Percentiles rank a stretch among this genome's conserved stretches.
These are phyloP conservation scores for Gracilaria gracilis DNA, from an alignment of 23 red algal species.

Conservation along the genomic window DNA sequence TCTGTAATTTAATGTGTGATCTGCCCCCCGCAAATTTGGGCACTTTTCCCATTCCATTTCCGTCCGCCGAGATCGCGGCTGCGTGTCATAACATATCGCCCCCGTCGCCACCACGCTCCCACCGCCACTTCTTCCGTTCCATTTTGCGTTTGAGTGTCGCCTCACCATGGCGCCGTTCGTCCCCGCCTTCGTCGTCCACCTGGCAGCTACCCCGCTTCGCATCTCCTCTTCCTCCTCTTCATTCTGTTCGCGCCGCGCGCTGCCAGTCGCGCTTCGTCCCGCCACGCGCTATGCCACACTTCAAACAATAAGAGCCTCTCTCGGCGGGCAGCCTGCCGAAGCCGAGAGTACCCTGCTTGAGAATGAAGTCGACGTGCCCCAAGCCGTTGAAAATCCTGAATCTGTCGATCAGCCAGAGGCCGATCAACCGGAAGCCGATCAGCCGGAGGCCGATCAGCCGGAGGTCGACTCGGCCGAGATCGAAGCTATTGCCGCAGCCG, in stretches of 20 bases:
- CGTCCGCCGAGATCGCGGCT: not conserved
- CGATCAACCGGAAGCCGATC: not conserved
- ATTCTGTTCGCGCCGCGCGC: not conserved
- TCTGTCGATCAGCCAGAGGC: not conserved
- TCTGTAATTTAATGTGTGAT: too few relatives aligned
- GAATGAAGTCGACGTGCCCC: not conserved
- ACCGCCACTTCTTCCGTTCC: too few relatives aligned
- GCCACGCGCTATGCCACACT: not conserved
- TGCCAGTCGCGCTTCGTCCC: not conserved
- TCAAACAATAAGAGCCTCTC: not conserved
- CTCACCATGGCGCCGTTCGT: not conserved
- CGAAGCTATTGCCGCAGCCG: not conserved
- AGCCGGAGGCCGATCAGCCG: not conserved
- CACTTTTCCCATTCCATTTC: not conserved
- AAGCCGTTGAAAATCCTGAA: too few relatives aligned
- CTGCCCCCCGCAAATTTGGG: too few relatives aligned
- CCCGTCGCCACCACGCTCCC: too few relatives aligned
- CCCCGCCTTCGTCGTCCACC: constrained; percentile 14
- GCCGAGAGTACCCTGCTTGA: not conserved
- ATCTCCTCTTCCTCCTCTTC: not conserved
- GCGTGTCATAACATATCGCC: too few relatives aligned
- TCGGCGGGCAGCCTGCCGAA: not conserved
- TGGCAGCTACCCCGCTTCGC: not conserved
- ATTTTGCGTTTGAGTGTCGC: not conserved
- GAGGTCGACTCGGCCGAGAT: not conserved